Base-by-base conservation (phyloP, 352 stramenopile genomes). In the Globisporangium mamillatum region DNA sequence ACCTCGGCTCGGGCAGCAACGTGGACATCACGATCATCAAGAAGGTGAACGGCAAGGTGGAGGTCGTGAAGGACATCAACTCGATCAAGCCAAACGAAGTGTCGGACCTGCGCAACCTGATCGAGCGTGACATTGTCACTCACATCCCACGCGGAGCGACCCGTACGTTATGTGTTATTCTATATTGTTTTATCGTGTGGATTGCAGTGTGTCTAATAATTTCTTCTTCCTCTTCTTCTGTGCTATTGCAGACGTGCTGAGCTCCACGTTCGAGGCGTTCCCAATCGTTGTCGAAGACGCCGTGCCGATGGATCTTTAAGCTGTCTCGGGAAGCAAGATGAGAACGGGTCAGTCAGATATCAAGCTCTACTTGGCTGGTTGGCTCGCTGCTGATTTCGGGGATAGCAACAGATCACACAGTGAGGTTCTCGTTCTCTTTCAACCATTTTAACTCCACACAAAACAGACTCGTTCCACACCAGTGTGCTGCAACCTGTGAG, bases 1-100 rank as follows among this genome's bases (percentile, higher is more conserved):
- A 99, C 80, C 79, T 99, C 44, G 97, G 98, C 56, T 98, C 88
- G 59, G 97, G 98, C 32, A 97, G 81, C 74, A 99, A 99, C 84
- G 94, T 98, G 52, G 97, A 99, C 73, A 77, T 98, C 53, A 98
- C 90, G 69, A 93, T 98, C 44, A 98, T 99, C 78, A 92, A 97
- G 69, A 93, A 80, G 63, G 79, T 92, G 72, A 81, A 94, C 67
- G 74, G 80, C 88, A 83, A 89, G 60, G 86, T 93, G 32, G 83
- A 93, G 71, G 87, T 93, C 41, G 77, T 93, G 63, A 91, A 97
- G 72, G 87, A 95, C 60, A 90, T 97, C 76, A 97, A 97, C 82
- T 95, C 82, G 75, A 94, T 98, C 69, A 97, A 84, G 68, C 93
- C 94, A 55, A 98, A 98, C 79, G 88, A 98, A 38, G 85, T 98